phyloP scores from a whole-genome alignment of 495 filamentous ascomycete species.

The Daldinia loculata region DNA sequence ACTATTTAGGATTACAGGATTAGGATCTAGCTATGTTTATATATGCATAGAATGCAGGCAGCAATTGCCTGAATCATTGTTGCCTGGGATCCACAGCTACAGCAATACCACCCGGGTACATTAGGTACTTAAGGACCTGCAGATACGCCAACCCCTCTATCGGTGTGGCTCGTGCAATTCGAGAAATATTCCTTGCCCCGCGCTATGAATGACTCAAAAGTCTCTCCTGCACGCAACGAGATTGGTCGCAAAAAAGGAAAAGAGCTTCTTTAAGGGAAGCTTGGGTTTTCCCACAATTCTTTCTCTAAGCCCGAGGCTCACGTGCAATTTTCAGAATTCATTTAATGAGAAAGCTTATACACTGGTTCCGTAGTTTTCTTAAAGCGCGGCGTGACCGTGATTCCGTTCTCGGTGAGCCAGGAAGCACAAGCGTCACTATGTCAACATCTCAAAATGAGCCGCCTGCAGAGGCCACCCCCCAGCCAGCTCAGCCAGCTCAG shows the following conservation, averaged over 20 bases:
- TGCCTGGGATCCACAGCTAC: no score
- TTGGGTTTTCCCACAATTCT: conserved; percentile 5
- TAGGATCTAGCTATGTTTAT: no score
- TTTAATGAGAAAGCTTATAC: conserved; percentile 6
- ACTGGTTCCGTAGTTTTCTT: conserved; percentile 1
- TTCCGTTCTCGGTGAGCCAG: conserved; percentile 6
- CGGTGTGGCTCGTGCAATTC: conserved; percentile 16
- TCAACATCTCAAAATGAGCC: conserved; percentile 26
- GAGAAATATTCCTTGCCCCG: conserved; percentile 32
- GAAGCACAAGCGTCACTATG: conserved; percentile 20
- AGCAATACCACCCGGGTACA: not conserved
- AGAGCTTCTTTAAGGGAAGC: conserved; percentile 10
- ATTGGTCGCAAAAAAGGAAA: conserved; percentile 26
- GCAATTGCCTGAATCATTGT: no score
- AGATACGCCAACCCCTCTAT: conserved; percentile 19
- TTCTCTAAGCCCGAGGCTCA: not conserved
- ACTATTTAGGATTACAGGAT: no score
- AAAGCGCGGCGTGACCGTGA: conserved; percentile 4
- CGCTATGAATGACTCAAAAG: conserved; percentile 32
- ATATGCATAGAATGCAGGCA: no score
- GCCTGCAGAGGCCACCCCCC: conserved; percentile 21
- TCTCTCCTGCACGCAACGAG: conserved; percentile 8
- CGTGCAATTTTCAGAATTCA: not conserved
- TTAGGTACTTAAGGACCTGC: not conserved
- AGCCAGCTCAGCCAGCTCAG: conserved; percentile 7